These are phyloP conservation scores for Paecilomyces variotii DNA, from an alignment of 2,329 filamentous ascomycete genomes.

Conservation along the genomic window DNA sequence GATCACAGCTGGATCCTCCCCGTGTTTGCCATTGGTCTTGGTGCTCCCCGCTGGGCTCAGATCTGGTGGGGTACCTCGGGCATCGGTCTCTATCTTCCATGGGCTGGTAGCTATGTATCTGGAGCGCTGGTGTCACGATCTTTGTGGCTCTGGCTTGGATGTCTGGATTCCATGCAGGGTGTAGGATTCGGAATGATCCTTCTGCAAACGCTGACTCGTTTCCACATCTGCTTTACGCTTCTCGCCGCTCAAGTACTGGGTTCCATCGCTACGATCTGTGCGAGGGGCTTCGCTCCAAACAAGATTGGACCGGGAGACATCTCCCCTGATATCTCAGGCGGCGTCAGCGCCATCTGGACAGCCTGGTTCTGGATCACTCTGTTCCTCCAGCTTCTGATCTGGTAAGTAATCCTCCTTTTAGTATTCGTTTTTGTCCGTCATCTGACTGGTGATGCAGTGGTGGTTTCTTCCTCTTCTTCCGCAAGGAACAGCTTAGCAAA, in stretches of 20 bases:
- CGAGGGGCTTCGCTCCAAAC: conserved; percentile 53
- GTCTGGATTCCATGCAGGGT: conserved; percentile 57
- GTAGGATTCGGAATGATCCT: conserved; percentile 62
- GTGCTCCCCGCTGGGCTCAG: conserved; percentile 58
- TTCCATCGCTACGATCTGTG: conserved; percentile 54
- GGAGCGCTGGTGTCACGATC: conserved; percentile 50
- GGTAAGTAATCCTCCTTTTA: conserved; percentile 43
- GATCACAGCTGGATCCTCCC: conserved; percentile 60
- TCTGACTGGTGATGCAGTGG: conserved; percentile 16
- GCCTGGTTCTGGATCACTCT: conserved; percentile 57
- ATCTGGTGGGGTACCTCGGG: conserved; percentile 58
- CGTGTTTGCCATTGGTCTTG: conserved; percentile 59
- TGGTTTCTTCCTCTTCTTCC: conserved; percentile 37
- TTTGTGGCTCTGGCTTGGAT: conserved; percentile 61
- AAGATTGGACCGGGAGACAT: conserved; percentile 53
- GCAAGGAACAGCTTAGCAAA: conserved; percentile 38
- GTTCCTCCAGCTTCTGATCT: conserved; percentile 50
- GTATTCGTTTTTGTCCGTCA: not conserved
- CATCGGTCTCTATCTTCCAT: conserved; percentile 55
- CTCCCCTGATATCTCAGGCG: conserved; percentile 53
- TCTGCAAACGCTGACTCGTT: conserved; percentile 55
- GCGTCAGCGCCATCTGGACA: conserved; percentile 38
- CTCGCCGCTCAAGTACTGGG: conserved; percentile 55
- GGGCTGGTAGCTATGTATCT: conserved; percentile 48
- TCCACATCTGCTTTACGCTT: conserved; percentile 57